Evolutionary conservation across 331 rosid genomes (phyloP).

Genomic region (Quercus tomentella): DNA sequence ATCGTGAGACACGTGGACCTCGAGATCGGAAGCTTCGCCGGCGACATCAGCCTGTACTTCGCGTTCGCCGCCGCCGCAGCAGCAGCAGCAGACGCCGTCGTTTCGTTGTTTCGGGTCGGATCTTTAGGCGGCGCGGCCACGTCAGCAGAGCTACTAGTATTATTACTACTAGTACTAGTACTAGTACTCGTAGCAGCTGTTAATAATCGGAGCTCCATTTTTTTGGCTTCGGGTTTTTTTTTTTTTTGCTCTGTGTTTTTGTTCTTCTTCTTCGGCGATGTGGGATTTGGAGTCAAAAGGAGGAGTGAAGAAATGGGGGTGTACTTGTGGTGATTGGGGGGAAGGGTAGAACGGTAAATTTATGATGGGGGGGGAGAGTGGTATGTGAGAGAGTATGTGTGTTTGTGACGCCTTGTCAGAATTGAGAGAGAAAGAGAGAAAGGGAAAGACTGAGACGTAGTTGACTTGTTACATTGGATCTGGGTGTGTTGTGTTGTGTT

Average conservation of each 20-base stretch:
- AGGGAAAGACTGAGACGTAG: constrained; percentile 32
- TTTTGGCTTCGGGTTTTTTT: too few species aligned
- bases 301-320: background rate
- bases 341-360: constrained; percentile 52
- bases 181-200: too few species aligned
- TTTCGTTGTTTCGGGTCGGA: constrained; percentile 12
- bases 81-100: too few species aligned
- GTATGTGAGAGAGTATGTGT: background rate
- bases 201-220: too few species aligned
- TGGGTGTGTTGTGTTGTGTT: background rate
- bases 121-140: constrained; percentile 14
- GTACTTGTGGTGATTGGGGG: background rate
- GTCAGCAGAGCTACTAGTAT: constrained; percentile 2
- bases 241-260: too few species aligned
- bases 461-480: constrained; percentile 46
- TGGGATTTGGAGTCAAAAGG: constrained; percentile 6
- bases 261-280: too few species aligned
- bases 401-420: constrained; percentile 30
- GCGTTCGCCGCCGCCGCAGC: constrained; percentile 29
- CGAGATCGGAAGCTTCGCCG: constrained; percentile 99
- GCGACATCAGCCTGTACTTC: constrained; percentile 83
- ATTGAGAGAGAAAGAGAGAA: background rate
- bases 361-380: constrained; percentile 11
- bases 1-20: constrained; percentile 77
- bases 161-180: too few species aligned